Percentiles rank a stretch among this genome's conserved stretches.
Evolutionary conservation across 1,284 basidiomycete species (phyloP).

Genomic region (Afroboletus lepidellus): DNA sequence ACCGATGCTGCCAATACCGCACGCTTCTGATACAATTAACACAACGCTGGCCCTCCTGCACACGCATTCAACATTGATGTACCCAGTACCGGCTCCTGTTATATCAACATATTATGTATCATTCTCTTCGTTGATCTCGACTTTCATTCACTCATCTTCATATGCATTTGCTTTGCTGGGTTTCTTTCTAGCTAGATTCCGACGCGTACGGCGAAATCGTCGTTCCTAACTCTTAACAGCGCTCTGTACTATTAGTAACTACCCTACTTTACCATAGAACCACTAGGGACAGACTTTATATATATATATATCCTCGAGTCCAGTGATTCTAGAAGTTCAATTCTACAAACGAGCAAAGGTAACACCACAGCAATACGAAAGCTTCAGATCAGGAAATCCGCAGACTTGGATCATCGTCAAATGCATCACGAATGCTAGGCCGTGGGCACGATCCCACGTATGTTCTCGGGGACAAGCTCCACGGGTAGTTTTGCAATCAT

Average conservation of each 20-base stretch:
- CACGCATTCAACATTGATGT: conserved; percentile 11
- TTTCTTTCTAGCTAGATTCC: conserved; percentile 1
- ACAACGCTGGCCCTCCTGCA: not conserved
- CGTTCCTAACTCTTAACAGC: not conserved
- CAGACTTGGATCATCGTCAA: not conserved
- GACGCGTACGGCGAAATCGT: no score
- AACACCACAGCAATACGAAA: not conserved
- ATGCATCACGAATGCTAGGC: conserved; percentile 4
- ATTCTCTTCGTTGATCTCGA: conserved; percentile 1
- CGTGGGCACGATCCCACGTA: conserved; percentile 58
- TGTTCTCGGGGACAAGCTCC: conserved; percentile 63
- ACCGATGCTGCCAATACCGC: conserved; percentile 10
- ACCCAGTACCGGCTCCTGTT: not conserved
- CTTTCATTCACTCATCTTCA: not conserved
- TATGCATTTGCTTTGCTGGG: conserved; percentile 1
- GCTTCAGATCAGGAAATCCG: not conserved
- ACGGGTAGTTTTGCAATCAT: conserved; percentile 62
- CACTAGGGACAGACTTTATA: not conserved
- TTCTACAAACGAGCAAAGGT: not conserved
- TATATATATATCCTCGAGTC: conserved; percentile 6
- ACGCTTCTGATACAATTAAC: not conserved
- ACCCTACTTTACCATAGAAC: conserved; percentile 14
- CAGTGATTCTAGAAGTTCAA: conserved; percentile 1
- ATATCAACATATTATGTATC: conserved; percentile 12
- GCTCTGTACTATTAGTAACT: conserved; percentile 18